Conservation (phyloP, 805 yeast genomes). For the Candida takata region DNA sequence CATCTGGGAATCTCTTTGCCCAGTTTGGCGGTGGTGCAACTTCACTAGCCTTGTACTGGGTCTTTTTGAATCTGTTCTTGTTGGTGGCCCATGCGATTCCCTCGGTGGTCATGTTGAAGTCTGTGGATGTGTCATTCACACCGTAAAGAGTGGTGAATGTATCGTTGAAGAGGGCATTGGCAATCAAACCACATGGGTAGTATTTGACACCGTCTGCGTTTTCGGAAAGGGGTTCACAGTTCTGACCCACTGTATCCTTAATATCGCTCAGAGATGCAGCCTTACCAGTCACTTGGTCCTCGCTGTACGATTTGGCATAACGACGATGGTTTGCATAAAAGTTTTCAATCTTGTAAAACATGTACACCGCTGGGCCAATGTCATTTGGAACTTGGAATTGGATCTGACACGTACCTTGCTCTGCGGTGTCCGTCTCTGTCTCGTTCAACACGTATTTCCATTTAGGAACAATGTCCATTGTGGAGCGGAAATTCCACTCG, state of each 20-base stretch:
- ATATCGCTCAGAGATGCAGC: conserved; percentile 51
- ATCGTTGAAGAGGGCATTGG: conserved; percentile 75
- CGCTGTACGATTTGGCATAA: conserved; percentile 82
- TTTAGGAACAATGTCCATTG: conserved; percentile 41
- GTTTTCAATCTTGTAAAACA: conserved; percentile 80
- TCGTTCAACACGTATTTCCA: conserved; percentile 55
- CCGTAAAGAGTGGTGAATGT: conserved; percentile 46
- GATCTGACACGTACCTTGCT: conserved; percentile 57
- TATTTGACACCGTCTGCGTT: conserved; percentile 48
- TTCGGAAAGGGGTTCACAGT: conserved; percentile 62
- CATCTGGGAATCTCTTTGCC: conserved; percentile 62
- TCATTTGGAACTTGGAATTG: conserved; percentile 68
- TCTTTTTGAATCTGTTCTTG: conserved; percentile 53
- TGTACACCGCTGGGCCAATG: conserved; percentile 64
- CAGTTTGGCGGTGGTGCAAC: conserved; percentile 84
- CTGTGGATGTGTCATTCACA: conserved; percentile 29
- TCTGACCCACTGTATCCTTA: conserved; percentile 39
- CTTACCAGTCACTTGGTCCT: conserved; percentile 74
- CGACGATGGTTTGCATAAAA: conserved; percentile 94
- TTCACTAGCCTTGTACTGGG: conserved; percentile 50
- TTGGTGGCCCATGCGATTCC: conserved; percentile 74
- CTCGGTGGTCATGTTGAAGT: conserved; percentile 38
- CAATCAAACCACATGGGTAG: conserved; percentile 82
- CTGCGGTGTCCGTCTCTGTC: conserved; percentile 36
- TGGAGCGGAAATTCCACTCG: conserved; percentile 46